A percentile compares a stretch with the other conserved stretches of the same genome.
Evolutionary conservation across 495 filamentous ascomycete genomes (phyloP).

Genomic region (Jackrogersella minutella): DNA sequence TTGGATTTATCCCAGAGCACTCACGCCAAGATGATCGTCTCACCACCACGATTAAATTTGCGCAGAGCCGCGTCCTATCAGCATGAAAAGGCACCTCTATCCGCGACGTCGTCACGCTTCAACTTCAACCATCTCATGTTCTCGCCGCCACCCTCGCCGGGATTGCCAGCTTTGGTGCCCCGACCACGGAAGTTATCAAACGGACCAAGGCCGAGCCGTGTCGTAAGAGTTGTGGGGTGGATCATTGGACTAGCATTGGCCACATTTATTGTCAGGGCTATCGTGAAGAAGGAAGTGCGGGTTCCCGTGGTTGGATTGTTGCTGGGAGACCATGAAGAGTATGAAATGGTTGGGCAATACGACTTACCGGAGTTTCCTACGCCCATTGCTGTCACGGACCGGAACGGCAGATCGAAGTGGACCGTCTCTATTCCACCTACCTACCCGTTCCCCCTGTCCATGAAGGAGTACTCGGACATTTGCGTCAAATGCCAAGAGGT

Average conservation of each 20-base stretch:
- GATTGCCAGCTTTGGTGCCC: slow-evolving; percentile 69
- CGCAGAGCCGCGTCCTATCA: slow-evolving; percentile 58
- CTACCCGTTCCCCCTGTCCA: slow-evolving; percentile 65
- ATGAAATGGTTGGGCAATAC: slow-evolving; percentile 61
- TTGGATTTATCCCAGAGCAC: slow-evolving; percentile 57
- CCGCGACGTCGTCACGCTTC: slow-evolving; percentile 64
- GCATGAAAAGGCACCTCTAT: slow-evolving; percentile 57
- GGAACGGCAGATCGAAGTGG: slow-evolving; percentile 67
- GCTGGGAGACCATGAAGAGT: slow-evolving; percentile 45
- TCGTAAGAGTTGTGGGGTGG: slow-evolving; percentile 57
- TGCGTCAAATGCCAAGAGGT: slow-evolving; percentile 66
- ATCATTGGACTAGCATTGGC: slow-evolving; percentile 41
- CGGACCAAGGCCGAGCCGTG: slow-evolving; percentile 55
- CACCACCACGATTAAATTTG: slow-evolving; percentile 60
- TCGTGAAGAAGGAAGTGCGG: slow-evolving; percentile 41
- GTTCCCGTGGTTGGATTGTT: slow-evolving; percentile 46
- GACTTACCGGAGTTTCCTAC: slow-evolving; percentile 63
- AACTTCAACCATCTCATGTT: slow-evolving; percentile 69
- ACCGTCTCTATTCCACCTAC: slow-evolving; percentile 71
- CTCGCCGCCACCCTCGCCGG: slow-evolving; percentile 67
- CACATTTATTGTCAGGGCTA: slow-evolving; percentile 24
- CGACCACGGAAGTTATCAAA: slow-evolving; percentile 62
- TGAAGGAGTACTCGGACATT: slow-evolving; percentile 65
- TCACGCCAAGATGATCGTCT: slow-evolving; percentile 60
- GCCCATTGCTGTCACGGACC: slow-evolving; percentile 66